A percentile compares a stretch with the other conserved stretches of the same genome.
Evolutionary conservation across 345 rosid species (phyloP).

Genomic region (Eucalyptus cloeziana): DNA sequence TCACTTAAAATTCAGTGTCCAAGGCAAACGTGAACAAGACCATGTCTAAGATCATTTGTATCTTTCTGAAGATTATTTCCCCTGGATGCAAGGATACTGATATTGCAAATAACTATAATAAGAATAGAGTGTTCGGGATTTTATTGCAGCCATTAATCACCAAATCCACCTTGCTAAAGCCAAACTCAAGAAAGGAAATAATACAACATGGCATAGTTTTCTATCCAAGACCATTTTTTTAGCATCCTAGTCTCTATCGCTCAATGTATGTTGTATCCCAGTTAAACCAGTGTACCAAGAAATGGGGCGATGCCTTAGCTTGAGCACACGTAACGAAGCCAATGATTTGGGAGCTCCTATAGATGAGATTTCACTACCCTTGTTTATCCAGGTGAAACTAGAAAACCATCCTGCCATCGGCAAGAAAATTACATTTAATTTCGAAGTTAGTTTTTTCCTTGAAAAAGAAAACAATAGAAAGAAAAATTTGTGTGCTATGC

Average conservation of each 20-base stretch:
- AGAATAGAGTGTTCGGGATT: background rate
- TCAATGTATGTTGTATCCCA: background rate
- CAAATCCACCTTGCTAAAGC: background rate
- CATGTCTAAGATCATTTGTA: conserved; percentile 8
- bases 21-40: conserved; percentile 43
- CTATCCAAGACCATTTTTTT: background rate
- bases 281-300: background rate
- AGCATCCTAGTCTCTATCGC: background rate
- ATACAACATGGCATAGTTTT: background rate
- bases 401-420: conserved; percentile 79
- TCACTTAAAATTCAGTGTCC: conserved; percentile 63
- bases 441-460: background rate
- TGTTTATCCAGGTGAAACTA: conserved; percentile 28
- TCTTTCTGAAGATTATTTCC: conserved; percentile 52
- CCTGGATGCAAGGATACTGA: conserved; percentile 12
- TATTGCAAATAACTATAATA: background rate
- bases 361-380: conserved; percentile 5
- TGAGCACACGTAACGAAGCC: conserved; percentile 45
- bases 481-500: background rate
- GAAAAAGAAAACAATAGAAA: background rate
- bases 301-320: conserved; percentile 32
- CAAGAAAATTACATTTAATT: background rate
- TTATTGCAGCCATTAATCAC: background rate
- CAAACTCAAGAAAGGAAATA: background rate
- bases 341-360: conserved; percentile 24